Evolutionary conservation across 2,329 filamentous ascomycete species (phyloP).

Genomic region (Venturia oleaginea): DNA sequence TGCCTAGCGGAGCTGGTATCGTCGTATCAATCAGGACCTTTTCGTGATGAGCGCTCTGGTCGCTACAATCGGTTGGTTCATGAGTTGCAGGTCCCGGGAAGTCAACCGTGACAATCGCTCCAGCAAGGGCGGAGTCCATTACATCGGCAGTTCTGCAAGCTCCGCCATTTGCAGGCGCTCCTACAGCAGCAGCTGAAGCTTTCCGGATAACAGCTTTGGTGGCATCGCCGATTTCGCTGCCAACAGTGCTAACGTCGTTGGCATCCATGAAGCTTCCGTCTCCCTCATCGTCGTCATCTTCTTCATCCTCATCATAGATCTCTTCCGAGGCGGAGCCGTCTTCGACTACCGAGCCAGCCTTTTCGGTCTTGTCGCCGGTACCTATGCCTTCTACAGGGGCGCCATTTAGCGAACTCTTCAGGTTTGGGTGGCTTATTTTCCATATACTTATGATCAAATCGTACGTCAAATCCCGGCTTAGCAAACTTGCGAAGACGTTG

Average conservation of each 20-base stretch:
- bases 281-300: constrained; percentile 69
- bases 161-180: constrained; percentile 30
- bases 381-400: constrained; percentile 64
- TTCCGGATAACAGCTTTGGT: constrained; percentile 48
- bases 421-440: constrained; percentile 88
- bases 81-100: constrained; percentile 82
- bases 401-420: constrained; percentile 86
- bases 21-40: constrained; percentile 77
- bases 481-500: constrained; percentile 91
- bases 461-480: constrained; percentile 90
- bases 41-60: constrained; percentile 71
- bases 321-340: constrained; percentile 50
- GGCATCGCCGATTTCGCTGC: constrained; percentile 40
- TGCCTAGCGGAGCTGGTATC: constrained; percentile 79
- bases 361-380: constrained; percentile 83
- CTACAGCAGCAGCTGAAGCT: constrained; percentile 48
- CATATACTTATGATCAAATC: constrained; percentile 96
- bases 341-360: constrained; percentile 53
- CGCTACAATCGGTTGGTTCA: constrained; percentile 75
- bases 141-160: constrained; percentile 24
- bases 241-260: constrained; percentile 43
- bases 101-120: constrained; percentile 40
- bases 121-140: constrained; percentile 14
- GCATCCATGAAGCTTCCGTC: constrained; percentile 55
- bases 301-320: constrained; percentile 70